Percentiles rank a stretch among this genome's conserved stretches.
phyloP scores from a whole-genome alignment of 805 yeast genomes.

The Wickerhamomyces ciferrii region DNA sequence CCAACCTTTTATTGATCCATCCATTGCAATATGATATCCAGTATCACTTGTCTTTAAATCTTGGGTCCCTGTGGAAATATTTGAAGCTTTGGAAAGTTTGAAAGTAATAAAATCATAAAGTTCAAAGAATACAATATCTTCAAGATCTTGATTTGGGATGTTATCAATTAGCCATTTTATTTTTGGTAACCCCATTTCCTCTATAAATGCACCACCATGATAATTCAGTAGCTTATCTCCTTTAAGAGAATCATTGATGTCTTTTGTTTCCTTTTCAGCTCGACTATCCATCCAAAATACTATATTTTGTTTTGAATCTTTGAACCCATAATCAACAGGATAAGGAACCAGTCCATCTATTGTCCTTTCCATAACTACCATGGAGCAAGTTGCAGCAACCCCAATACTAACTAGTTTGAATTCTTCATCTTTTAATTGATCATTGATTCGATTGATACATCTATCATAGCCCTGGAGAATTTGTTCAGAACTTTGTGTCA shows the following conservation, averaged over 20 bases:
- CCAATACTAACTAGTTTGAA: constrained; percentile 24
- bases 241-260: constrained; percentile 8
- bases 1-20: constrained; percentile 60
- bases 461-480: constrained; percentile 28
- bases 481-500: constrained; percentile 38
- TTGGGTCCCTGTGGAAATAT: constrained; percentile 1
- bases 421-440: not conserved
- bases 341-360: constrained; percentile 21
- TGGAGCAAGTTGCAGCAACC: constrained; percentile 55
- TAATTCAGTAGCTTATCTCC: constrained; percentile 16
- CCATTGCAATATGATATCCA: constrained; percentile 35
- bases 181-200: constrained; percentile 58
- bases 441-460: constrained; percentile 15
- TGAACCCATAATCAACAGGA: constrained; percentile 24
- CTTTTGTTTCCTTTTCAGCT: constrained; percentile 29
- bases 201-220: constrained; percentile 41
- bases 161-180: constrained; percentile 32
- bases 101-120: constrained; percentile 40
- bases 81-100: constrained; percentile 7
- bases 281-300: constrained; percentile 60
- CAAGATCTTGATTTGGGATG: constrained; percentile 13
- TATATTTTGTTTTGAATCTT: constrained; percentile 30
- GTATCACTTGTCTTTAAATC: constrained; percentile 4
- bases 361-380: constrained; percentile 37
- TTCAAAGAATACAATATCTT: constrained; percentile 37